phyloP scores from a whole-genome alignment of 768 basidiomycete genomes.

The Tremella mesenterica region DNA sequence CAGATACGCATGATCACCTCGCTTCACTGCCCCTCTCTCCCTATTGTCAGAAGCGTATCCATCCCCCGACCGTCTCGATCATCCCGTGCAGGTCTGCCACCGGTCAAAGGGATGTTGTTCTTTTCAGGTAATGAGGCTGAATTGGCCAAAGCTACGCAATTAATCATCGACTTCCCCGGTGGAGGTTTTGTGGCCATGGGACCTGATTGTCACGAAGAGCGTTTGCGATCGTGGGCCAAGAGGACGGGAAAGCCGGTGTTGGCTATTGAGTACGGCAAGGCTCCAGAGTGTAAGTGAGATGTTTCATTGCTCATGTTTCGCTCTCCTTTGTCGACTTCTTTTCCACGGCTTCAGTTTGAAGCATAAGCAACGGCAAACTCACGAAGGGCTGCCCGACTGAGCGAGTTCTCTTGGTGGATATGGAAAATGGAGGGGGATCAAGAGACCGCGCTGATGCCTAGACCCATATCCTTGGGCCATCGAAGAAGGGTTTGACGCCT shows the following conservation, averaged over 20 bases:
- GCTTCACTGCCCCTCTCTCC: slow-evolving; percentile 54
- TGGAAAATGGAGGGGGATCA: no score
- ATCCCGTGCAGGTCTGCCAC: slow-evolving; percentile 57
- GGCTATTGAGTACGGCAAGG: slow-evolving; percentile 88
- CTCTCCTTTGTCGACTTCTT: no score
- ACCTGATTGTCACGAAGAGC: slow-evolving; percentile 92
- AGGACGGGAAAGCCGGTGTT: slow-evolving; percentile 69
- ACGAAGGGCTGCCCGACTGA: no score
- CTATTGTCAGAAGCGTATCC: slow-evolving; percentile 64
- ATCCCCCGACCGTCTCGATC: slow-evolving; percentile 72
- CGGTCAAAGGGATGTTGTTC: slow-evolving; percentile 74
- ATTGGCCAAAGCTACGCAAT: slow-evolving; percentile 60
- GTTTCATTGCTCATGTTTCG: no score
- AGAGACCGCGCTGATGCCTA: slow-evolving; percentile 47
- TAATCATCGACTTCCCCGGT: slow-evolving; percentile 87
- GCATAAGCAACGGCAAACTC: no score
- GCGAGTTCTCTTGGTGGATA: no score
- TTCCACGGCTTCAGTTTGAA: background rate
- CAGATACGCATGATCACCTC: slow-evolving; percentile 61
- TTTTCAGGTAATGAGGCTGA: slow-evolving; percentile 62
- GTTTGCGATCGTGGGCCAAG: slow-evolving; percentile 75
- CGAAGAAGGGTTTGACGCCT: slow-evolving; percentile 88
- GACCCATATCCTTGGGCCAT: slow-evolving; percentile 96
- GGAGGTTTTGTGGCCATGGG: slow-evolving; percentile 96
- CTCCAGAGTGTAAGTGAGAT: slow-evolving; percentile 72